Evolutionary conservation across 371 early-diverging fungal genomes (phyloP), one percentile per base, ranked within the genome.

Genomic region (Rhizoclosmatium hyalinum): DNA sequence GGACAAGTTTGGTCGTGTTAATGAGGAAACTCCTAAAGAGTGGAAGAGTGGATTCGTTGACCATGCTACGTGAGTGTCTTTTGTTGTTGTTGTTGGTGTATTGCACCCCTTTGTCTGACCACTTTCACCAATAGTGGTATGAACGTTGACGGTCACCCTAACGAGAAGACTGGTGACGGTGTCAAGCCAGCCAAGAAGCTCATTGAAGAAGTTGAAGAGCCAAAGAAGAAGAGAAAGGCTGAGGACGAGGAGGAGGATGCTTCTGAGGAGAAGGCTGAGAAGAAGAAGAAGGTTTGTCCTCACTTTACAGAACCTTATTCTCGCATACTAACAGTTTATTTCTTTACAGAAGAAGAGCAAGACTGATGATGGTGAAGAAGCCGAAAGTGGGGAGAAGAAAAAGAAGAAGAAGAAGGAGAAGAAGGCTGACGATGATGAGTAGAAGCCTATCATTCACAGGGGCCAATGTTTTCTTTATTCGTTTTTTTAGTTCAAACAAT

Each of bases 1-100:
- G 32, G 98, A 98, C 87, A 97, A 97, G 89, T 97, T 86, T 76
- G 98, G 98, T 42, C 91, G 95, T 75, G 85, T 89, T 56, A 97
- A 90, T 75, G 91, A 91, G 39, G 87, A 89, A 19, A 78, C 81
- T 41, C 97, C 98, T 5, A 84, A 75, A 14, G 77, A 78, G 21
- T 96, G 95, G 95, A 90, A 85, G 80, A 82, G 89, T 69, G 80
- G 80, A 32, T 93, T 92, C 76, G 89, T 91, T 39, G 95, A 94
- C 77, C 94, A 90, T 81, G 87, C 89, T 45, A 85, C 77, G 73
- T 81, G 75, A 58, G 78, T 74, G 43, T 69, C 41, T 64, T 53
- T 50, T 14, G 32, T 19, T 50, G 10, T 44, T 8, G 8, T 42
- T 24, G n/a, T 68, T 44, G n/a, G 4, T 45, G 56, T 57, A 6